These are phyloP conservation scores for Larix sibirica DNA, from an alignment of 83 land plant genomes.

Conservation along the genomic window DNA sequence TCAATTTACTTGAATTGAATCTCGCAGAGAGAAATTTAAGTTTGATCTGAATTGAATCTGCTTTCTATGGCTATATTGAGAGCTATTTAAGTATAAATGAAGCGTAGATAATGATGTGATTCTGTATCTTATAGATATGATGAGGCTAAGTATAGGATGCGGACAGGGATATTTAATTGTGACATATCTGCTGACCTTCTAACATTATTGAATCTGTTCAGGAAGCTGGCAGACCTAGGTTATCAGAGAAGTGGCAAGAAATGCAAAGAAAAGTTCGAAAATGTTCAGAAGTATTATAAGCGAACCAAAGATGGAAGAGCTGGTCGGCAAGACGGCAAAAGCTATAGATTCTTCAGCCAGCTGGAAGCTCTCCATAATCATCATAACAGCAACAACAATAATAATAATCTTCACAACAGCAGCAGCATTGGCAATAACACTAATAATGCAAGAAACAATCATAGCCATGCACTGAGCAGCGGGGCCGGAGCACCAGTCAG, in stretches of 20 bases:
- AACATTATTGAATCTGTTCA: constrained; percentile 18
- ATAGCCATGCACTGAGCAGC: neutral
- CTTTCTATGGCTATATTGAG: too few species aligned
- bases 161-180: constrained; percentile 11
- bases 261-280: constrained; percentile 91
- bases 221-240: constrained; percentile 78
- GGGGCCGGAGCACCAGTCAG: neutral
- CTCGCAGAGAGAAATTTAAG: neutral
- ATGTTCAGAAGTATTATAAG: constrained; percentile 86
- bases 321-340: constrained; percentile 67
- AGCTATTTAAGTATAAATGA: too few species aligned
- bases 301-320: constrained; percentile 34
- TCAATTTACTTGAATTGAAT: neutral
- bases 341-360: constrained; percentile 75
- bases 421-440: constrained; percentile 1
- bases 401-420: constrained; percentile 8
- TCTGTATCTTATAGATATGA: neutral
- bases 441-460: constrained; percentile 9
- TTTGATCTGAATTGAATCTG: neutral
- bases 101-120: neutral
- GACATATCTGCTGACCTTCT: constrained; percentile 8
- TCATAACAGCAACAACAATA: neutral
- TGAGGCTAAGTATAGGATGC: constrained; percentile 8
- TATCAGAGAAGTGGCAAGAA: constrained; percentile 79
- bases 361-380: constrained; percentile 58